phyloP scores from a whole-genome alignment of 352 stramenopile genomes.

The Phytophthora cryptogea region DNA sequence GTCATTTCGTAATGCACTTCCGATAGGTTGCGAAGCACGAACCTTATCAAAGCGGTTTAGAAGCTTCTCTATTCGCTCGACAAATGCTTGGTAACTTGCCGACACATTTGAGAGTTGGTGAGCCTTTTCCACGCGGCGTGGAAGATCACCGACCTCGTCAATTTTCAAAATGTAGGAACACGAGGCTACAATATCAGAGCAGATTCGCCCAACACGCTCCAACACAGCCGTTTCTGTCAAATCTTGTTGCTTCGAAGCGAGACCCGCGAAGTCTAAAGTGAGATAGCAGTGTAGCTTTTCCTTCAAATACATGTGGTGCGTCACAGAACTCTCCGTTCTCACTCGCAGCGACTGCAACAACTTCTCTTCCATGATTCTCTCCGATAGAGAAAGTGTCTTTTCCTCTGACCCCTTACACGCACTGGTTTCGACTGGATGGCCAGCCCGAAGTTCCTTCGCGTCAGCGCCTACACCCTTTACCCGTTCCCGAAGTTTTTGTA shows the following conservation, averaged over 20 bases:
- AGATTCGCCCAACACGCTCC: constrained; percentile 32
- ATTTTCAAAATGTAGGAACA: constrained; percentile 37
- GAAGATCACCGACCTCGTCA: constrained; percentile 29
- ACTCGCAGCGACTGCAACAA: constrained; percentile 30
- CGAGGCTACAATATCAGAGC: constrained; percentile 38
- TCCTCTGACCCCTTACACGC: not conserved
- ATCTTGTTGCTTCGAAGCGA: constrained; percentile 4
- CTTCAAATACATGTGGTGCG: constrained; percentile 30
- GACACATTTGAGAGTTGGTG: constrained; percentile 37
- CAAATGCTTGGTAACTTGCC: constrained; percentile 39
- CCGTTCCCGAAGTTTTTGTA: constrained; percentile 14
- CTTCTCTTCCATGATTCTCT: constrained; percentile 37
- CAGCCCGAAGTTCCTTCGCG: not conserved
- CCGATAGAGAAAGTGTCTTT: constrained; percentile 19
- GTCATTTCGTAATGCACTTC: not conserved
- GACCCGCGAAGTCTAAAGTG: constrained; percentile 16
- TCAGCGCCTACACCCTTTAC: not conserved
- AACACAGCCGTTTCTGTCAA: constrained; percentile 10
- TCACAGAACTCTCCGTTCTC: constrained; percentile 17
- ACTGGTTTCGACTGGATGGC: not conserved
- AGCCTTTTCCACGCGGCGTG: constrained; percentile 31
- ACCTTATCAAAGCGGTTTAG: constrained; percentile 33
- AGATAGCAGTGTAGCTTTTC: constrained; percentile 35
- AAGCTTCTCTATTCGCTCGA: constrained; percentile 36
- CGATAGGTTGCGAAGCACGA: not conserved